Percentiles rank a stretch among this genome's conserved stretches.
phyloP scores from a whole-genome alignment of 225 moss, liverwort and hornwort genomes.

The Marchantia polymorpha region DNA sequence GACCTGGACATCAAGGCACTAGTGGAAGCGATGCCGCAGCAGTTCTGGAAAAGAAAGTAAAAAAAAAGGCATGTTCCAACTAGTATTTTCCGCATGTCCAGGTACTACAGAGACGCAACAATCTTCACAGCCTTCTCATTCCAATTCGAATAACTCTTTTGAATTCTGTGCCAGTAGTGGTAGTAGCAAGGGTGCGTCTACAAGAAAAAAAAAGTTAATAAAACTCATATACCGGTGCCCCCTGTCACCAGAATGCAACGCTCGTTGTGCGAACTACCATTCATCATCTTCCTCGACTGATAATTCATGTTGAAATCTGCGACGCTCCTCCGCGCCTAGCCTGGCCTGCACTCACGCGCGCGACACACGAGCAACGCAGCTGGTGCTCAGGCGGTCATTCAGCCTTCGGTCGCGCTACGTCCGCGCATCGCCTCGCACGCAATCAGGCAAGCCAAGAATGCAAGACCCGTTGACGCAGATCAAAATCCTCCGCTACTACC shows the following conservation, averaged over 20 bases:
- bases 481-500: conserved; percentile 7
- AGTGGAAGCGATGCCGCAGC: conserved; percentile 14
- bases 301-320: conserved; percentile 28
- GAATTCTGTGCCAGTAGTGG: conserved; percentile 51
- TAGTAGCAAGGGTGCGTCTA: conserved; percentile 20
- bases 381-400: not conserved
- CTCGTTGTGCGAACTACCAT: conserved; percentile 41
- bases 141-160: conserved; percentile 39
- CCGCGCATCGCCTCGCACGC: conserved; percentile 17
- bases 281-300: conserved; percentile 42
- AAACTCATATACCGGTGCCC: conserved; percentile 65
- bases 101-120: conserved; percentile 19
- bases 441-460: conserved; percentile 2
- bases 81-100: not conserved
- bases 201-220: conserved; percentile 49
- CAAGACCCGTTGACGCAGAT: not conserved
- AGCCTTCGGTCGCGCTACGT: not conserved
- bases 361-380: not conserved
- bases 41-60: conserved; percentile 22
- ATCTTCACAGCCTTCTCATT: conserved; percentile 20
- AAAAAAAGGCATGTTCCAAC: conserved; percentile 11
- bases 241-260: conserved; percentile 83
- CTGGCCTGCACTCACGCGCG: not conserved
- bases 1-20: conserved; percentile 8
- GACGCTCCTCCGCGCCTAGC: not conserved